phyloP scores from a whole-genome alignment of 2,329 filamentous ascomycete genomes.

The Aphanocladium album region DNA sequence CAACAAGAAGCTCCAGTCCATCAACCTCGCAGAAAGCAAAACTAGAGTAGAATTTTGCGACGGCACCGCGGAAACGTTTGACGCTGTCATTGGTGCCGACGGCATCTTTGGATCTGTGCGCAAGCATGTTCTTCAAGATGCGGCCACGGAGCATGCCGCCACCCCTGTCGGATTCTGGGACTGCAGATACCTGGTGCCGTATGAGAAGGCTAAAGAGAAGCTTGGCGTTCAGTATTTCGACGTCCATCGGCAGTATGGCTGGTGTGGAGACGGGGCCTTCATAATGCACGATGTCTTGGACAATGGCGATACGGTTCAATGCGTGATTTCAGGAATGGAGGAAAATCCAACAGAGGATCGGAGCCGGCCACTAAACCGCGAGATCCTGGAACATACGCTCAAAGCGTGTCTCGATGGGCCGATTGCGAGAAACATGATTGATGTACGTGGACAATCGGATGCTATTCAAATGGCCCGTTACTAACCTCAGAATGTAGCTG shows the following conservation, averaged over 20 bases:
- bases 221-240: slow-evolving; percentile 2
- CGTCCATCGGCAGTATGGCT: neutral
- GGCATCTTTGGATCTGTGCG: slow-evolving; percentile 19
- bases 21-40: slow-evolving; percentile 3
- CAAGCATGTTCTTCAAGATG: slow-evolving; percentile 15
- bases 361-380: neutral
- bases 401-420: neutral
- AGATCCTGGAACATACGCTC: neutral
- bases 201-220: neutral
- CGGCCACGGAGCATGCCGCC: neutral
- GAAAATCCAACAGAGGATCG: neutral
- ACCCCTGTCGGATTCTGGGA: slow-evolving; percentile 1
- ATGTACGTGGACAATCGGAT: neutral
- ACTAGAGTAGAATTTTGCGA: slow-evolving; percentile 2
- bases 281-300: slow-evolving; percentile 7
- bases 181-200: slow-evolving; percentile 3
- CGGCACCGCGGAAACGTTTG: slow-evolving; percentile 13
- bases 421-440: slow-evolving; percentile 7
- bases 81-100: slow-evolving; percentile 21
- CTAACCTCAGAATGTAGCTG: neutral
- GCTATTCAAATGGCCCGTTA: no score
- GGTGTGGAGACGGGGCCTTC: neutral
- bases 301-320: slow-evolving; percentile 4
- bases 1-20: slow-evolving; percentile 14
- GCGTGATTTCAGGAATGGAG: neutral